Evolutionary conservation across 1,139 yeast species (phyloP).

Genomic region (Lodderomyces theae): DNA sequence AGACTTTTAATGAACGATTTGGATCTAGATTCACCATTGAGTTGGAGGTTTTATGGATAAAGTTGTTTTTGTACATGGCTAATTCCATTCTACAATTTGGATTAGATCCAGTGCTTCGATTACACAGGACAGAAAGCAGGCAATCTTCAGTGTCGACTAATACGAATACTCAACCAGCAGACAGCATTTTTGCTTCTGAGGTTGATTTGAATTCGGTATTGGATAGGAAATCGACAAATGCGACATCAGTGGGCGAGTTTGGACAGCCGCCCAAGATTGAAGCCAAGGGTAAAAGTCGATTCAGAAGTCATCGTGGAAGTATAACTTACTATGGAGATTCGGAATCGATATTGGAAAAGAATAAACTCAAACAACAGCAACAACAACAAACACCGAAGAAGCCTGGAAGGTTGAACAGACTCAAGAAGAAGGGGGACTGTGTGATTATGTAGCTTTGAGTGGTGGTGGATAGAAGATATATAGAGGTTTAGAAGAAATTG

Average conservation of each 20-base stretch:
- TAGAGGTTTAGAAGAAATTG: no score
- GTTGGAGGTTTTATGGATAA: conserved; percentile 70
- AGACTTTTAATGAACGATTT: conserved; percentile 70
- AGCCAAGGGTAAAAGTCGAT: not conserved
- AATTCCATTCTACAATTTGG: conserved; percentile 65
- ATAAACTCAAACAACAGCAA: conserved; percentile 15
- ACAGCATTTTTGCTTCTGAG: not conserved
- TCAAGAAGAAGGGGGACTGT: conserved; percentile 31
- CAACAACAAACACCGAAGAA: conserved; percentile 12
- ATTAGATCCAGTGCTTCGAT: conserved; percentile 50
- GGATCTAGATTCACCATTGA: conserved; percentile 46
- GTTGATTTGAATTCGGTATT: not conserved
- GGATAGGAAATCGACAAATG: conserved; percentile 8
- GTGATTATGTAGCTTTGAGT: conserved; percentile 29
- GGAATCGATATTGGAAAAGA: not conserved
- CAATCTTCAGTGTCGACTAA: not conserved
- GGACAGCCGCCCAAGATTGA: not conserved
- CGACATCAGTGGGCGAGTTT: conserved; percentile 4
- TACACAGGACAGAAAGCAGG: not conserved
- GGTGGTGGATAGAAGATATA: no score
- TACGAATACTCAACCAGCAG: not conserved
- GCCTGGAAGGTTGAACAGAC: conserved; percentile 10
- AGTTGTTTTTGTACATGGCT: conserved; percentile 58
- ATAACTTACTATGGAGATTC: not conserved
- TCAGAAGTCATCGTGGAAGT: conserved; percentile 1